A percentile compares a stretch with the other conserved stretches of the same genome.
Evolutionary conservation across 495 filamentous ascomycete species (phyloP).

Genomic region (Penicillium diatomitis): DNA sequence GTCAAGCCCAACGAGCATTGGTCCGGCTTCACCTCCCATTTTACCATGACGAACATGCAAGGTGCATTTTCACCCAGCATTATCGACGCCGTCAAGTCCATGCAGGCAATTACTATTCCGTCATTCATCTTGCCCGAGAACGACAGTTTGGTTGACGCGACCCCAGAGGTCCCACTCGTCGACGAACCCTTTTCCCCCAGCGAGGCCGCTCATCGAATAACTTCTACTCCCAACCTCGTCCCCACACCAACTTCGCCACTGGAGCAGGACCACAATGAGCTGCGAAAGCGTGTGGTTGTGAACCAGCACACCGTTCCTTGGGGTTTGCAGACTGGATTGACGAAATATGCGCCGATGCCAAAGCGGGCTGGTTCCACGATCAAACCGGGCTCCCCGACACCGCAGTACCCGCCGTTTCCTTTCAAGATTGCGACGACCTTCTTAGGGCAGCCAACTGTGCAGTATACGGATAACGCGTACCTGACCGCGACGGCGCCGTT

Average conservation of each 20-base stretch:
- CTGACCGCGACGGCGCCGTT: conserved; percentile 47
- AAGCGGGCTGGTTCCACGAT: conserved; percentile 57
- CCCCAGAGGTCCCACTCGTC: conserved; percentile 1
- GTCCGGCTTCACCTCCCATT: conserved; percentile 54
- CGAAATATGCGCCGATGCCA: conserved; percentile 66
- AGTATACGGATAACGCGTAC: conserved; percentile 53
- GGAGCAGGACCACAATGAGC: conserved; percentile 12
- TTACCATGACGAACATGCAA: conserved; percentile 59
- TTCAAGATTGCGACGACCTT: conserved; percentile 50
- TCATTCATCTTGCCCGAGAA: not conserved
- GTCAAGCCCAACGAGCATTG: conserved; percentile 32
- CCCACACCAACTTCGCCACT: conserved; percentile 6
- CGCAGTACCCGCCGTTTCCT: conserved; percentile 54
- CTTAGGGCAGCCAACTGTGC: conserved; percentile 43
- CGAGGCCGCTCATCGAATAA: conserved; percentile 1
- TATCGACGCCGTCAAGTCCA: conserved; percentile 27
- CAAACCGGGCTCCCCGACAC: conserved; percentile 43
- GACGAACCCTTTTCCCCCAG: conserved; percentile 1
- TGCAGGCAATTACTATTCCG: conserved; percentile 32
- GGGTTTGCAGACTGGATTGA: conserved; percentile 51
- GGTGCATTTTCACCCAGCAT: conserved; percentile 47
- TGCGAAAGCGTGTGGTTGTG: conserved; percentile 24
- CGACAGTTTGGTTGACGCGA: conserved; percentile 6
- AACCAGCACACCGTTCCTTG: conserved; percentile 47
- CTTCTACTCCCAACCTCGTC: conserved; percentile 2